Percentiles rank a stretch among this genome's conserved stretches.
phyloP scores from a whole-genome alignment of 805 yeast species.

The Cephaloascus fragrans region DNA sequence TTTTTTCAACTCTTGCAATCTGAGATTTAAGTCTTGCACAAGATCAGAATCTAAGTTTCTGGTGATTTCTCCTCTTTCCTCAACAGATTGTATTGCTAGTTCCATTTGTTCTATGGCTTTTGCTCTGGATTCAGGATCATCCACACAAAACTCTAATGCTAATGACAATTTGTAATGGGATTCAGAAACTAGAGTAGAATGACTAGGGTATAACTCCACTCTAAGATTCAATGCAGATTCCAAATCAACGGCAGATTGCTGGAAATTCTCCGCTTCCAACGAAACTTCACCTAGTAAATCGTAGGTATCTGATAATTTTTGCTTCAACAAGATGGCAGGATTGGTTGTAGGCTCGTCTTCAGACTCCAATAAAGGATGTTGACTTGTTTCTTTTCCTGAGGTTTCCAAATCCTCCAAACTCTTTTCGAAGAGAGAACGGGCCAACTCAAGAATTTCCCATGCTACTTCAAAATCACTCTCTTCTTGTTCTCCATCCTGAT shows the following conservation, averaged over 20 bases:
- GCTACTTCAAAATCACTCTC: conserved; percentile 79
- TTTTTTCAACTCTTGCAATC: conserved; percentile 43
- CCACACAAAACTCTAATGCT: conserved; percentile 66
- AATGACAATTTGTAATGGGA: conserved; percentile 73
- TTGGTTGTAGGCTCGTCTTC: conserved; percentile 21
- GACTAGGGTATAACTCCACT: conserved; percentile 37
- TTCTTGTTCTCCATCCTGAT: conserved; percentile 26
- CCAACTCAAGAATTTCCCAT: conserved; percentile 76
- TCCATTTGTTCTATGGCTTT: conserved; percentile 44
- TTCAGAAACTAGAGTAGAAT: conserved; percentile 58
- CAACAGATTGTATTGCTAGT: conserved; percentile 32
- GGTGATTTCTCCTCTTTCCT: conserved; percentile 22
- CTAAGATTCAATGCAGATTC: conserved; percentile 46
- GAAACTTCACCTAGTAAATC: conserved; percentile 85
- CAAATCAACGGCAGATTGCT: conserved; percentile 68
- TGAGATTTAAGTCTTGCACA: conserved; percentile 44
- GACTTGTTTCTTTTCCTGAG: conserved; percentile 2
- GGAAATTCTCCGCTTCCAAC: conserved; percentile 79
- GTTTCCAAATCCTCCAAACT: conserved; percentile 18
- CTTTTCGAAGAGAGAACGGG: conserved; percentile 56
- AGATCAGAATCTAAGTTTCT: conserved; percentile 36
- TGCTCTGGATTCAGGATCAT: conserved; percentile 32
- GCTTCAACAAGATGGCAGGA: conserved; percentile 24
- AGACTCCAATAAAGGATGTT: conserved; percentile 18
- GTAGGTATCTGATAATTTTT: conserved; percentile 62